Evolutionary conservation across 1,284 basidiomycete species (phyloP), one percentile per base, ranked within the genome.

Genomic region (Boletus smithii): DNA sequence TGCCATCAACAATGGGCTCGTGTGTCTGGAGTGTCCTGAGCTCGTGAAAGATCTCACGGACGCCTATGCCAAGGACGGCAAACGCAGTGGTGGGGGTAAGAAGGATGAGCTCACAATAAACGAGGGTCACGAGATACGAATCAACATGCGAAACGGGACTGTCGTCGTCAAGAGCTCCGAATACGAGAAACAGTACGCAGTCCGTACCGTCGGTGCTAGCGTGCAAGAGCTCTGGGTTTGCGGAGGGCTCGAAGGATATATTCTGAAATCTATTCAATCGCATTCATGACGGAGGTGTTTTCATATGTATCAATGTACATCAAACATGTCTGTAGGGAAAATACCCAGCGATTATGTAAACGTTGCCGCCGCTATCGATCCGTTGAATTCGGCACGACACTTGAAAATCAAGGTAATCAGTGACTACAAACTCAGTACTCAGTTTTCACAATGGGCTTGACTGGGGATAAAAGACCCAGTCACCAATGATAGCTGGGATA

Each of bases 1-100:
- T 68, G 88, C 93, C 13, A 99, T 99, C 74, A 99, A 99, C 73
- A 99, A 99, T 67, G 95, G 94, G 5, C 78, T 99, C 8, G 91
- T 99, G 50, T 97, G 95, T 63, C 69, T 98, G 42, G 95, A 98
- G 70, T 91, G 83, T 48, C 93, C 94, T 0, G 87, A 89, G 58
- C 80, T 99, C 40, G 87, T 99, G 18, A 73, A 77, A 23, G 92
- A 97, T 57, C 74, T 99, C 49, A 97, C 95, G 1, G 65, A 69
- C 20, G 67, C 73, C 44, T 92, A 87, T 63, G 87, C 83, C 0
- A 82, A 80, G 63, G 83, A 83, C 46, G 89, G 85, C 0, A 73
- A 73, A 62, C 75, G 95, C 1, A 87, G 89, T 17, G 74, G 81
- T 20, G 92, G 92, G 7, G 89, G 90, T 0, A 75, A 70, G 49